phyloP scores from a whole-genome alignment of 805 yeast genomes.

The Yarrowia divulgata region DNA sequence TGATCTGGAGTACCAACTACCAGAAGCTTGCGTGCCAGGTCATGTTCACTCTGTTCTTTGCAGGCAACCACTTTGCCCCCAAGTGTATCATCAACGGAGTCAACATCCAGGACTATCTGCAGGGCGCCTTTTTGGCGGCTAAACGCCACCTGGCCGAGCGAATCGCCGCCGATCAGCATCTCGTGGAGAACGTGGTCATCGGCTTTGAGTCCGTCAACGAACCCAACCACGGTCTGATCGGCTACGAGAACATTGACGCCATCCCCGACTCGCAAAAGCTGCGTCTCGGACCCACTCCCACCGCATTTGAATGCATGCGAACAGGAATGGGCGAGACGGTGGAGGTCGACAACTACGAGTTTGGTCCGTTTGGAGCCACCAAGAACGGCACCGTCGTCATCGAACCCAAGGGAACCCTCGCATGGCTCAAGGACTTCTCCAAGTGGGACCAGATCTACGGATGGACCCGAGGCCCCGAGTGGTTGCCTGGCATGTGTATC shows the following conservation, averaged over 20 bases:
- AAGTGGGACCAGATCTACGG: conserved; percentile 60
- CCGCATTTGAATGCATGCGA: conserved; percentile 70
- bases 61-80: conserved; percentile 79
- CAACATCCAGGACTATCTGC: conserved; percentile 81
- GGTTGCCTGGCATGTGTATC: conserved; percentile 78
- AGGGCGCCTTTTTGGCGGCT: conserved; percentile 65
- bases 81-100: conserved; percentile 69
- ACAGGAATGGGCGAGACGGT: conserved; percentile 78
- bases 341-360: conserved; percentile 70
- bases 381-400: conserved; percentile 60
- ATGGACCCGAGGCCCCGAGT: conserved; percentile 65
- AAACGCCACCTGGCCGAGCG: conserved; percentile 57
- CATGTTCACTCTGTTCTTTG: conserved; percentile 89
- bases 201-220: conserved; percentile 89
- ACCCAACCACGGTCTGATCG: conserved; percentile 79
- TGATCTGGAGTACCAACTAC: conserved; percentile 93
- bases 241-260: conserved; percentile 60
- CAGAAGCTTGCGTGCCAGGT: conserved; percentile 73
- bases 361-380: conserved; percentile 75
- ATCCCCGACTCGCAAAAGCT: conserved; percentile 69
- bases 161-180: conserved; percentile 54
- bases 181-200: conserved; percentile 59
- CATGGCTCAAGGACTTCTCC: conserved; percentile 64
- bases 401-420: conserved; percentile 69
- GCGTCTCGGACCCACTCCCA: conserved; percentile 80